Base-by-base conservation (phyloP, 495 filamentous ascomycete species). In the Penicillium macrosclerotiorum region DNA sequence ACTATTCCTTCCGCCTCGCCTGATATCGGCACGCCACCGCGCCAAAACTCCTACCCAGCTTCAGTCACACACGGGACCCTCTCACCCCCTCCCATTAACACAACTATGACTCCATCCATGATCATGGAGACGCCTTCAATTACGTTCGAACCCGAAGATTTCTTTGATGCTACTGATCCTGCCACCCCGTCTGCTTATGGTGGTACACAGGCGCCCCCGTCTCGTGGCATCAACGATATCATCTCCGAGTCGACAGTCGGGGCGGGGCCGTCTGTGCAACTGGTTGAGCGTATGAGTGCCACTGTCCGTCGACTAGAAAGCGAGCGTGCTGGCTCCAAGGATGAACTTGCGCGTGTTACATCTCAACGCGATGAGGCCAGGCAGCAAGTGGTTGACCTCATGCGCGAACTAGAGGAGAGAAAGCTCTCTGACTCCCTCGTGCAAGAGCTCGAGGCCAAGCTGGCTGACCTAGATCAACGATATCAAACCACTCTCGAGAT, bases 201-300 rank as follows among this genome's bases (percentile, higher is more conserved):
- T 16, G 66, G 59, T 11, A 62, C 62, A 0, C 63, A 64, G 33
- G 64, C 68, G 7, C 54, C 55, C 17, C 55, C 57, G 30, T 62
- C 72, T 1, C 81, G 82, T 42, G 81, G 86, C 13, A 78, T 92
- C 55, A 86, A 91, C 54, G 92, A 97, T 54, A 84, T 96, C 62
- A 78, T 95, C 23, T 93, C 88, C 11, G 89, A 88, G 13, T 93
- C 88, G 2, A 95, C 93, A 5, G 82, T 86, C 14, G 90, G 82
- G 5, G 89, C 93, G 0, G 93, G 93, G 0, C 93, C 93, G 3
- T 92, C 87, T 3, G 92, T 99, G 3, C 93, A 97, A 64, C 78
- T 99, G 0, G 90, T 99, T 4, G 93, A 97, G 65, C 85, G 94
- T 33, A 96, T 99, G 92, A 89, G 84, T 51, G 88, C 91, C 26